Conservation (phyloP, 345 rosid genomes). For the Clausena lansium region DNA sequence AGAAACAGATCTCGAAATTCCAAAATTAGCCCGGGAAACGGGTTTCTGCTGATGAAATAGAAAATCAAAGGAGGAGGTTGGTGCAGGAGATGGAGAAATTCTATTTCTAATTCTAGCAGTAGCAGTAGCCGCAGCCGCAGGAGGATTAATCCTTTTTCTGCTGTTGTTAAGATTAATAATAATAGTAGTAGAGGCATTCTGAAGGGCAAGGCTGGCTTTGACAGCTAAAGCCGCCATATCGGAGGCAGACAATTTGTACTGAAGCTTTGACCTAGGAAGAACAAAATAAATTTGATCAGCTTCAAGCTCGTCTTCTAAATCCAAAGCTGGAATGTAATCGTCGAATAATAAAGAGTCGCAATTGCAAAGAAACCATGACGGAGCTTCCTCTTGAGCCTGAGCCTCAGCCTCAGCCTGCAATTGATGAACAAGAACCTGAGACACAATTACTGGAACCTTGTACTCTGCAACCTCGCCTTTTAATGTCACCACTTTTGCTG, state of each 20-base stretch:
- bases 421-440: slow-evolving; percentile 39
- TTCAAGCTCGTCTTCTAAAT: slow-evolving; percentile 32
- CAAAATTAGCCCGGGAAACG: slow-evolving; percentile 10
- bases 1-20: slow-evolving; percentile 54
- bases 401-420: too few relatives aligned
- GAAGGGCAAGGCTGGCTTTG: slow-evolving; percentile 77
- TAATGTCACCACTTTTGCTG: slow-evolving; percentile 62
- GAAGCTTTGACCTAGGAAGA: slow-evolving; percentile 69
- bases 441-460: slow-evolving; percentile 46
- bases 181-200: slow-evolving; percentile 20
- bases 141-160: too few relatives aligned
- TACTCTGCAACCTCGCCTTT: slow-evolving; percentile 65
- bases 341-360: slow-evolving; percentile 65
- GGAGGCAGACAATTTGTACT: slow-evolving; percentile 52
- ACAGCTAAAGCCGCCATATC: slow-evolving; percentile 97
- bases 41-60: neutral
- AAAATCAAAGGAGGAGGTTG: too few relatives aligned
- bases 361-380: slow-evolving; percentile 51
- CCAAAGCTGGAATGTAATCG: slow-evolving; percentile 54
- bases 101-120: too few relatives aligned
- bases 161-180: too few relatives aligned
- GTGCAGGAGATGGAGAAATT: slow-evolving; percentile 39
- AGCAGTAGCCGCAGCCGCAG: slow-evolving; percentile 2
- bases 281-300: slow-evolving; percentile 66
- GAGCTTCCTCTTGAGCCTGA: slow-evolving; percentile 30